Percentiles rank a stretch among this genome's conserved stretches.
Conservation (phyloP, 2,329 filamentous ascomycete species). For the Canariomyces notabilis region DNA sequence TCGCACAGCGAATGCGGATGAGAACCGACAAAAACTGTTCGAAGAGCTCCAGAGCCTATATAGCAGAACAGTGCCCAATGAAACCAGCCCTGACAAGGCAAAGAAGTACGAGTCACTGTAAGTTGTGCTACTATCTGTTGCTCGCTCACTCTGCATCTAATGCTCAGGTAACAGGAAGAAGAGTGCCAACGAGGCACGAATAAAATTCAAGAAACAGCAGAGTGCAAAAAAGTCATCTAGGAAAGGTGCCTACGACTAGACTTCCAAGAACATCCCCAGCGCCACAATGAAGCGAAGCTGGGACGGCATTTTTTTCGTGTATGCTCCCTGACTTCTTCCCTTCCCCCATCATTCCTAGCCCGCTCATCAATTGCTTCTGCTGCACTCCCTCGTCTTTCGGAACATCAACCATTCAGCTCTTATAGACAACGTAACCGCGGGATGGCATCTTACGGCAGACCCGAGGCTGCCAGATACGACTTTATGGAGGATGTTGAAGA, state of each 20-base stretch:
- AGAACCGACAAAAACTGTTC: constrained; percentile 42
- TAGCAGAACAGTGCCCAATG: constrained; percentile 21
- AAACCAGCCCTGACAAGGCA: constrained; percentile 22
- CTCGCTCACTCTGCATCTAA: neutral
- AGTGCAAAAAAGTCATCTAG: constrained; percentile 23
- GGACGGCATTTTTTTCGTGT: too few species aligned
- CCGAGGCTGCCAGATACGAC: too few species aligned
- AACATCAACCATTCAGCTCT: too few species aligned
- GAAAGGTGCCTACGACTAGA: constrained; percentile 10
- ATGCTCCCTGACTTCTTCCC: too few species aligned
- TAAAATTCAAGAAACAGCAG: constrained; percentile 23
- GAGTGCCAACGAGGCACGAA: constrained; percentile 20
- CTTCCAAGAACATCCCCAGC: neutral
- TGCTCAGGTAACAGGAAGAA: constrained; percentile 16
- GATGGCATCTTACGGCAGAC: too few species aligned
- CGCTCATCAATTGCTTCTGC: too few species aligned
- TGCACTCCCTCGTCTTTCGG: too few species aligned
- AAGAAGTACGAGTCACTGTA: constrained; percentile 26
- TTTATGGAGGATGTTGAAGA: too few species aligned
- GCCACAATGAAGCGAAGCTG: too few species aligned
- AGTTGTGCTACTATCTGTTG: constrained; percentile 9
- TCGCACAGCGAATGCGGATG: constrained; percentile 46
- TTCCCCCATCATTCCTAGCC: too few species aligned
- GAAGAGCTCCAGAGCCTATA: constrained; percentile 24
- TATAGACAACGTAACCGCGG: too few species aligned